Evolutionary conservation across 768 basidiomycete species (phyloP).

Genomic region (Neoboletus brunneissimus): DNA sequence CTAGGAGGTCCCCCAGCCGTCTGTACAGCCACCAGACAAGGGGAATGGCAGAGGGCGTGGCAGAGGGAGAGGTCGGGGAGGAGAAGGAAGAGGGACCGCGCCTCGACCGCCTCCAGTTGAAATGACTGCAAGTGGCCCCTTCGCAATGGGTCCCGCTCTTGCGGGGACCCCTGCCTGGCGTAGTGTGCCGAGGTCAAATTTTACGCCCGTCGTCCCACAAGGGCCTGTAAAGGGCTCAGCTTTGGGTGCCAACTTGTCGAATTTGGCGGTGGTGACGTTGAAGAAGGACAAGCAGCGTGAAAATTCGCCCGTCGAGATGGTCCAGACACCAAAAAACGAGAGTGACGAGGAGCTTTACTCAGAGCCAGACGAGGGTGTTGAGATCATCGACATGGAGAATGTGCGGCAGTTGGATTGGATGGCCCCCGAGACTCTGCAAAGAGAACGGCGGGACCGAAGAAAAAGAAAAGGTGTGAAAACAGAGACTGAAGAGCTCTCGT

Average conservation of each 20-base stretch:
- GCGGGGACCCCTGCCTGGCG: slow-evolving; percentile 53
- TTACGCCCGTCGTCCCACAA: slow-evolving; percentile 47
- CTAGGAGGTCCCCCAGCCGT: slow-evolving; percentile 48
- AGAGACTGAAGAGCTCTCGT: slow-evolving; percentile 45
- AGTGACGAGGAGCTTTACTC: slow-evolving; percentile 74
- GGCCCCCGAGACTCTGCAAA: slow-evolving; percentile 74
- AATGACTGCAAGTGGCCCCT: slow-evolving; percentile 86
- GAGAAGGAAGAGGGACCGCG: slow-evolving; percentile 46
- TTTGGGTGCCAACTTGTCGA: slow-evolving; percentile 50
- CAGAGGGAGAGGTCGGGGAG: slow-evolving; percentile 50
- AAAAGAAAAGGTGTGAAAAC: slow-evolving; percentile 36
- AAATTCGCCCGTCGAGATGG: slow-evolving; percentile 24
- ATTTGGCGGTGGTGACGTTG: slow-evolving; percentile 48
- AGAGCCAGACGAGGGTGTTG: slow-evolving; percentile 83
- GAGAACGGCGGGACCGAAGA: slow-evolving; percentile 40
- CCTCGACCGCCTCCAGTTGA: slow-evolving; percentile 52
- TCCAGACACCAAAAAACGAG: slow-evolving; percentile 30
- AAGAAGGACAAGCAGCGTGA: slow-evolving; percentile 42
- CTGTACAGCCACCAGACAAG: slow-evolving; percentile 32
- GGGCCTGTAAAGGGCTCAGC: slow-evolving; percentile 36
- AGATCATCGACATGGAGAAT: slow-evolving; percentile 81
- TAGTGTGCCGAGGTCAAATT: slow-evolving; percentile 52
- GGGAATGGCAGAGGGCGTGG: slow-evolving; percentile 50
- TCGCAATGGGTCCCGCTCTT: slow-evolving; percentile 80
- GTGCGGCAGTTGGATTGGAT: slow-evolving; percentile 82